A percentile compares a stretch with the other conserved stretches of the same genome.
Evolutionary conservation across 2,329 filamentous ascomycete species (phyloP).

Genomic region (Pseudogymnoascus sp.): DNA sequence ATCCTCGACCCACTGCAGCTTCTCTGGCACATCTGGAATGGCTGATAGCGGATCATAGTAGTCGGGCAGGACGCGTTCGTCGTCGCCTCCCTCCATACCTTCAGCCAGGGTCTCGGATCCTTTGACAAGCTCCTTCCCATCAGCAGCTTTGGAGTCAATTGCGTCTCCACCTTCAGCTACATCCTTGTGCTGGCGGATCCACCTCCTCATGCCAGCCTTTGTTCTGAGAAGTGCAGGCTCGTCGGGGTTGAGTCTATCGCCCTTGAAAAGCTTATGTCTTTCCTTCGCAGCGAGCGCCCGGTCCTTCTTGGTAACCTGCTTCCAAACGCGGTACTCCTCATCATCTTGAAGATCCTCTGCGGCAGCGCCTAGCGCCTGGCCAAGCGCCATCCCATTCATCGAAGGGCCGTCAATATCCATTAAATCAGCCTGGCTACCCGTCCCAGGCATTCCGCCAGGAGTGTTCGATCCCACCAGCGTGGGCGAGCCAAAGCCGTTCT

Average conservation of each 20-base stretch:
- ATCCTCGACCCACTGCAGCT: slow-evolving; percentile 82
- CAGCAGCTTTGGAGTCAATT: slow-evolving; percentile 36
- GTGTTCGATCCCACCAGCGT: slow-evolving; percentile 67
- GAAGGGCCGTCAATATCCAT: slow-evolving; percentile 82
- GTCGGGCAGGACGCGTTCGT: slow-evolving; percentile 77
- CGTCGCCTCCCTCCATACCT: slow-evolving; percentile 76
- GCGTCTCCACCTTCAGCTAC: slow-evolving; percentile 35
- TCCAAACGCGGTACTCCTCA: slow-evolving; percentile 97
- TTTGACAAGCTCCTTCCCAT: slow-evolving; percentile 38
- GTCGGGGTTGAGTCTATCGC: slow-evolving; percentile 74
- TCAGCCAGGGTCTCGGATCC: slow-evolving; percentile 75
- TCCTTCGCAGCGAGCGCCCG: slow-evolving; percentile 79
- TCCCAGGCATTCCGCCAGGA: slow-evolving; percentile 56
- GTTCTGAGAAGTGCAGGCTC: slow-evolving; percentile 78
- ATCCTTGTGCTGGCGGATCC: slow-evolving; percentile 64
- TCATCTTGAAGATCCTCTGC: slow-evolving; percentile 75
- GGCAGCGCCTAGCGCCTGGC: slow-evolving; percentile 55
- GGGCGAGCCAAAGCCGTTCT: slow-evolving; percentile 79
- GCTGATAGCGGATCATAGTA: slow-evolving; percentile 86
- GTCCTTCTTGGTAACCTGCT: slow-evolving; percentile 96
- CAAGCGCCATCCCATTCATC: slow-evolving; percentile 55
- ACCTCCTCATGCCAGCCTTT: slow-evolving; percentile 83
- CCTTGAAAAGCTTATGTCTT: slow-evolving; percentile 75
- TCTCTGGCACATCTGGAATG: slow-evolving; percentile 73
- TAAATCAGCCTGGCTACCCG: slow-evolving; percentile 66